These are phyloP conservation scores for Dendrobium huoshanense DNA, from an alignment of 106 monocot genomes.

Conservation along the genomic window DNA sequence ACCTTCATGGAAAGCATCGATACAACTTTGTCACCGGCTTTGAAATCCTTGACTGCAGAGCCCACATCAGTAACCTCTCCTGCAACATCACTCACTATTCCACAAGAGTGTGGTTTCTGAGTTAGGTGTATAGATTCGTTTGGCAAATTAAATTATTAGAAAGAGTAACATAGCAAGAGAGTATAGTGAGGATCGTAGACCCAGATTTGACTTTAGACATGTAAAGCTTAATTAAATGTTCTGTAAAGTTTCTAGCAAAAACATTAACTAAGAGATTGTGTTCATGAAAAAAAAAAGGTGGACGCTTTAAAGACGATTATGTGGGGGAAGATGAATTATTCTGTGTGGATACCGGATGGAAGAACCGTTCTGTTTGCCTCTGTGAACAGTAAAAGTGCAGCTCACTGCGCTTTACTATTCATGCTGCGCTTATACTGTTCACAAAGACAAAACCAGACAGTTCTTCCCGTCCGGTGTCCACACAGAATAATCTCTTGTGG, in stretches of 20 bases:
- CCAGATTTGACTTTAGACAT: background rate
- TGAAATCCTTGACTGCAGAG: constrained; percentile 4
- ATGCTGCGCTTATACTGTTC: too few relatives aligned
- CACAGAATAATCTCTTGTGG: too few relatives aligned
- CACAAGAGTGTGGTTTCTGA: background rate
- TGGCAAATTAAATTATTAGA: background rate
- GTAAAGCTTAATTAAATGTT: background rate
- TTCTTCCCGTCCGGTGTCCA: too few relatives aligned
- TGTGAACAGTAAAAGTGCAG: too few relatives aligned
- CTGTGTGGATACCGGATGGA: too few relatives aligned
- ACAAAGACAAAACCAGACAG: too few relatives aligned
- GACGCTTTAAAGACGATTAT: too few relatives aligned
- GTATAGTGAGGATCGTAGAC: background rate
- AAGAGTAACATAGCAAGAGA: background rate
- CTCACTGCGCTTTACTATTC: too few relatives aligned
- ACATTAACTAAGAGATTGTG: too few relatives aligned
- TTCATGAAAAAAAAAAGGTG: too few relatives aligned
- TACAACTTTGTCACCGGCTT: constrained; percentile 10
- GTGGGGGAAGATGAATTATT: too few relatives aligned
- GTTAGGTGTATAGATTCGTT: background rate
- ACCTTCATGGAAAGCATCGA: background rate
- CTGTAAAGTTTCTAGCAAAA: background rate
- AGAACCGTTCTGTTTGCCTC: too few relatives aligned
- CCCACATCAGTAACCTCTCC: constrained; percentile 1
- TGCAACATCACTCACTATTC: constrained; percentile 6